Conservation (phyloP, 23 red algal genomes). For the Gracilariopsis chorda region DNA sequence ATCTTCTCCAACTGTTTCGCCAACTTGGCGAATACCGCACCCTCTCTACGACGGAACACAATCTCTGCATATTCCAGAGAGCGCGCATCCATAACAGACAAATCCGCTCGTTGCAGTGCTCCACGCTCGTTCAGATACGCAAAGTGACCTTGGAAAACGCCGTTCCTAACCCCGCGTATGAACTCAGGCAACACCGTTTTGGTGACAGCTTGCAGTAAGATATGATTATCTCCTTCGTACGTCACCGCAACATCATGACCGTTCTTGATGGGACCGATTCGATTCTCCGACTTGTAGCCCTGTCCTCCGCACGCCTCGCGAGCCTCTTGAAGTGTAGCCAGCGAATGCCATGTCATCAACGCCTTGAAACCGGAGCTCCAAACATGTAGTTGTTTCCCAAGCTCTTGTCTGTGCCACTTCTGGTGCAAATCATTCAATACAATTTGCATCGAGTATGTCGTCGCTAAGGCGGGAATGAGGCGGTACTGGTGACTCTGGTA, state of each 20-base stretch:
- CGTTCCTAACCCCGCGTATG: conserved; percentile 11
- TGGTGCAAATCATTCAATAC: conserved; percentile 51
- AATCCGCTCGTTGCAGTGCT: not conserved
- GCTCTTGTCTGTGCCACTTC: conserved; percentile 22
- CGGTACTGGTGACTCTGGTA: conserved; percentile 58
- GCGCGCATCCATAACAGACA: not conserved
- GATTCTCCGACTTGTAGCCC: conserved; percentile 91
- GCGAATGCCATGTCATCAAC: conserved; percentile 75
- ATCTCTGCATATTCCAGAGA: conserved; percentile 15
- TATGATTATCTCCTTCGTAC: conserved; percentile 95
- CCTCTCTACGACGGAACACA: conserved; percentile 44
- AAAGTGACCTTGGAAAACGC: conserved; percentile 15
- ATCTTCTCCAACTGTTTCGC: conserved; percentile 4
- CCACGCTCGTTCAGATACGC: conserved; percentile 51
- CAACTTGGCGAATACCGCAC: conserved; percentile 16
- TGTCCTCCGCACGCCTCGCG: conserved; percentile 97
- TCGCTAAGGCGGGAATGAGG: conserved; percentile 54
- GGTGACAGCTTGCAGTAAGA: conserved; percentile 86
- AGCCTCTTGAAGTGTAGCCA: conserved; percentile 77
- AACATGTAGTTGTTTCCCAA: conserved; percentile 81
- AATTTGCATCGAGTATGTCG: conserved; percentile 34
- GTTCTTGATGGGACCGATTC: conserved; percentile 75
- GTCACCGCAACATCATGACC: conserved; percentile 59
- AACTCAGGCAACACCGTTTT: conserved; percentile 53
- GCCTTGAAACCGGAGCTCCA: conserved; percentile 95